Percentiles rank a stretch among this genome's conserved stretches.
Conservation (phyloP, 345 rosid species). For the Melastoma malabathricum region DNA sequence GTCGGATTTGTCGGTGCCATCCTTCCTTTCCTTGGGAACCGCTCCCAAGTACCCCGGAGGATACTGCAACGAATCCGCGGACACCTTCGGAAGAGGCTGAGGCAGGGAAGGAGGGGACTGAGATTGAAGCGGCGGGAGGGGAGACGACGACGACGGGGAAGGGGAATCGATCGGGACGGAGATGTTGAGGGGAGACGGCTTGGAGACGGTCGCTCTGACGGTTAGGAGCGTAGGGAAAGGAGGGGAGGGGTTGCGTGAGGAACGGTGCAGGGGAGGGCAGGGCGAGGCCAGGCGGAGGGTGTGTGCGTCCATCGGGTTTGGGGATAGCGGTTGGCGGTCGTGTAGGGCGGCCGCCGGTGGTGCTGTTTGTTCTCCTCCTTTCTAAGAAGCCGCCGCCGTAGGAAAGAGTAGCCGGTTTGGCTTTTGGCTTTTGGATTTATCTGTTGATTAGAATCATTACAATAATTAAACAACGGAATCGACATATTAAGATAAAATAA, state of each 20-base stretch:
- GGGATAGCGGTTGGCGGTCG: too few species aligned
- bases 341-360: too few species aligned
- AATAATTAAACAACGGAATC: too few species aligned
- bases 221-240: too few species aligned
- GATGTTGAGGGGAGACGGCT: conserved; percentile 10
- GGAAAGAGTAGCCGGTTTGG: too few species aligned
- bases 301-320: background rate
- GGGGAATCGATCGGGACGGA: conserved; percentile 2
- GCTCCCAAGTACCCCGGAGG: conserved; percentile 75
- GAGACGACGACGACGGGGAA: background rate
- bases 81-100: conserved; percentile 19
- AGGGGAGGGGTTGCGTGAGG: too few species aligned
- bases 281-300: background rate
- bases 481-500: too few species aligned
- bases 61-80: conserved; percentile 55
- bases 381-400: too few species aligned
- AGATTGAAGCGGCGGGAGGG: too few species aligned
- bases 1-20: background rate
- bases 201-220: conserved; percentile 14
- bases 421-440: too few species aligned
- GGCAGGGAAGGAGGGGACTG: background rate
- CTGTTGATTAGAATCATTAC: too few species aligned
- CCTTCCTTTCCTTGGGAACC: conserved; percentile 29
- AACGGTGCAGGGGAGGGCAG: background rate
- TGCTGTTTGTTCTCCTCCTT: too few species aligned